Evolutionary conservation across 306 rosid species (phyloP), one percentile per base, ranked within the genome.

Genomic region (Prunus mira): DNA sequence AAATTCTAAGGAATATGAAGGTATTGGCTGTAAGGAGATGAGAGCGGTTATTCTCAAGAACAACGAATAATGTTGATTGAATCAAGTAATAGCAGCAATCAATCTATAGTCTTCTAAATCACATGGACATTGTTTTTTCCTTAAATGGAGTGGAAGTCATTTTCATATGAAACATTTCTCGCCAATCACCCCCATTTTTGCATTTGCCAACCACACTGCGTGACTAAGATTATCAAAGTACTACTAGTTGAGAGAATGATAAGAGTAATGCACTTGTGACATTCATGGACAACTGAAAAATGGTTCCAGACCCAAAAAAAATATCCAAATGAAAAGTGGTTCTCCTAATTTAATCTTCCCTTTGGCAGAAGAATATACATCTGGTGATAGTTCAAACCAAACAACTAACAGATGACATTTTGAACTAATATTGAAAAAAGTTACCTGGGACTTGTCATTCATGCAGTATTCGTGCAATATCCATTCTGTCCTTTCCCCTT

Each of bases 401-500:
- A 38, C 47, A 74, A 17, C 19, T 18, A 43, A 72, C 30, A 6
- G 30, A 75, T 51, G 50, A 50, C 32, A 15, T 12, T 43, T 3
- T 24, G 19, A 47, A 24, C 27, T 41, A 51, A 24, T 57, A 38
- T 60, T 67, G 30, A 79, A 41, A 69, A 79, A 60, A 41, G 24
- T 82, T 75, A 89, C 98, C 93, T 91, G 99, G 56, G 96, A 80
- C 79, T 82, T 90, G 71, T 86, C 96, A 13, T 58, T 83, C 79
- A 88, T 55, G 84, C 92, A 89, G 65, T 95, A 95, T 71, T 95
- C 98, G 6, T 95, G 97, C 97, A 95, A 88, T 46, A 95, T 92
- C 98, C 98, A 95, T 80, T 92, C 97, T 6, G 98, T 95, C 52
- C 98, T 86, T 67, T 95, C 97, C 20, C 96, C 98, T 84, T 86